Conservation (phyloP, 2,329 filamentous ascomycete species). For the Calonectria pseudoturangicola region DNA sequence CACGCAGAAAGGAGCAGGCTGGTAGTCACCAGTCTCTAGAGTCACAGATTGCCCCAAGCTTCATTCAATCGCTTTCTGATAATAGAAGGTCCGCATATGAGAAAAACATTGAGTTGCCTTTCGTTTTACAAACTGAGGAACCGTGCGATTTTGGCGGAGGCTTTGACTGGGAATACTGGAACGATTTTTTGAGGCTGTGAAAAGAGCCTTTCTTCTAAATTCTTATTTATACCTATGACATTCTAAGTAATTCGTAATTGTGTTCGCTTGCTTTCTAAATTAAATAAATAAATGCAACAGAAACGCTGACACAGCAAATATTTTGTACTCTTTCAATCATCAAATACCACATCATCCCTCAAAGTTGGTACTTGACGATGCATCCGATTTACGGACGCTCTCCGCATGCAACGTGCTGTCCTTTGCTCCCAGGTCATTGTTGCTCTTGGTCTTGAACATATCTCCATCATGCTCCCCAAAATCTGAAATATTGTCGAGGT, state of each 20-base stretch:
- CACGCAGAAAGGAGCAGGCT: slow-evolving; percentile 29
- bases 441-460: neutral
- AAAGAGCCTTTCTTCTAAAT: neutral
- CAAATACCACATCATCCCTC: neutral
- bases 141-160: slow-evolving; percentile 22
- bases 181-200: slow-evolving; percentile 46
- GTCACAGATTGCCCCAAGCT: slow-evolving; percentile 27
- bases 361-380: neutral
- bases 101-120: neutral
- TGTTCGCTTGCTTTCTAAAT: too few relatives aligned
- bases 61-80: slow-evolving; percentile 38
- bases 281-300: too few relatives aligned
- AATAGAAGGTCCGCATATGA: slow-evolving; percentile 5
- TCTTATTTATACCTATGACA: too few relatives aligned
- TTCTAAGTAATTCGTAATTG: too few relatives aligned
- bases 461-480: neutral
- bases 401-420: neutral
- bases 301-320: neutral
- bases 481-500: neutral
- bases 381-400: neutral
- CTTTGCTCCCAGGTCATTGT: neutral
- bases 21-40: neutral
- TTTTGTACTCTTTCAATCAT: neutral
- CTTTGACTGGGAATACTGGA: slow-evolving; percentile 51
- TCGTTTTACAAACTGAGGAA: neutral